A percentile compares a stretch with the other conserved stretches of the same genome.
Evolutionary conservation across 352 stramenopile genomes (phyloP).

Genomic region (Elongisporangium undulatum): DNA sequence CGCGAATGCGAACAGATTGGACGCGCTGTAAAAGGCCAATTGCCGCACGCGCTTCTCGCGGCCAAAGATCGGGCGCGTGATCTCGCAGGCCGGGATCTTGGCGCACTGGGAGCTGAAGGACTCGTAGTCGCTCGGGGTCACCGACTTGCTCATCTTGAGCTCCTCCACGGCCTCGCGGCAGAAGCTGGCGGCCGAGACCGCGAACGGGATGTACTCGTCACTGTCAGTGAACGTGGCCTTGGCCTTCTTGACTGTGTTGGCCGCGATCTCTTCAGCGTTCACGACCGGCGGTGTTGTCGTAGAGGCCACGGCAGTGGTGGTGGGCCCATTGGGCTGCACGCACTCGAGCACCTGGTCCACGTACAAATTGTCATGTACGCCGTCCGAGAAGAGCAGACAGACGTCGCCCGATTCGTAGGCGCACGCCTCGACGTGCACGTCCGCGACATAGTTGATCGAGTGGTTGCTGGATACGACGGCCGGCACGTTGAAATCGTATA

Average conservation of each 20-base stretch:
- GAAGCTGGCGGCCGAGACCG: conserved; percentile 77
- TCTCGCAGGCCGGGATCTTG: conserved; percentile 58
- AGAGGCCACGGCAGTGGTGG: too few species aligned
- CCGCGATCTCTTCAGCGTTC: conserved; percentile 72
- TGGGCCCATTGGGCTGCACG: conserved; percentile 30
- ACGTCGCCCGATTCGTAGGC: conserved; percentile 71
- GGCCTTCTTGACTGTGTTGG: conserved; percentile 59
- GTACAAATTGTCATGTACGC: conserved; percentile 86
- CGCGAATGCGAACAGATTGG: conserved; percentile 83
- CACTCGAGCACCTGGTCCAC: conserved; percentile 76
- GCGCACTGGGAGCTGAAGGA: conserved; percentile 70
- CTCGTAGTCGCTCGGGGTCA: conserved; percentile 63
- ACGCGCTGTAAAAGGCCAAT: conserved; percentile 85
- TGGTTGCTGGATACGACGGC: conserved; percentile 85
- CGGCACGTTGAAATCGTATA: conserved; percentile 90
- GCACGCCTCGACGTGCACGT: conserved; percentile 72
- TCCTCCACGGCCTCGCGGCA: conserved; percentile 74
- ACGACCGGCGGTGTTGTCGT: neutral
- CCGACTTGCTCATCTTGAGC: conserved; percentile 60
- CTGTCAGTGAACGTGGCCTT: conserved; percentile 62
- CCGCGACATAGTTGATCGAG: conserved; percentile 71
- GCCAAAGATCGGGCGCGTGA: conserved; percentile 54
- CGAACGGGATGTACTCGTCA: conserved; percentile 81
- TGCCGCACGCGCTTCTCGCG: conserved; percentile 85
- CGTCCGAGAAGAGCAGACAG: conserved; percentile 83